A percentile compares a stretch with the other conserved stretches of the same genome.
Evolutionary conservation across 1,139 yeast species (phyloP).

Genomic region (Debaryomyces singareniensis): DNA sequence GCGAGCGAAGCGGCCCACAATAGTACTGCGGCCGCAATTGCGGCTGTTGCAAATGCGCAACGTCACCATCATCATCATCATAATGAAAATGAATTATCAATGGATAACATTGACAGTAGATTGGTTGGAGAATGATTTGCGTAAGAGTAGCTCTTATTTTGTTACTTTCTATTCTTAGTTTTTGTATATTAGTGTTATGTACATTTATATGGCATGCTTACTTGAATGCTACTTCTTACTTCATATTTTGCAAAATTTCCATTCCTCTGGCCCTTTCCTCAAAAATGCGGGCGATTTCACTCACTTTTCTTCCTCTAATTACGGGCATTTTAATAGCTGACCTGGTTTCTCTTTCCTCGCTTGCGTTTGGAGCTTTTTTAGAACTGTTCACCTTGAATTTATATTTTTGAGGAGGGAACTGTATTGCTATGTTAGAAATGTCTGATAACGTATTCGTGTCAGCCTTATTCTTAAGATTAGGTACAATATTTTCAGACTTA

Average conservation of each 20-base stretch:
- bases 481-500: no score
- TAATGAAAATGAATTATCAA: constrained; percentile 32
- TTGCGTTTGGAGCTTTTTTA: neutral
- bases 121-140: constrained; percentile 38
- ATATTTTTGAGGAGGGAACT: constrained; percentile 37
- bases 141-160: neutral
- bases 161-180: neutral
- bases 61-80: constrained; percentile 20
- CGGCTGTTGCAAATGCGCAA: constrained; percentile 37
- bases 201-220: constrained; percentile 2
- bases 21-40: constrained; percentile 34
- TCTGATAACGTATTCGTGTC: constrained; percentile 12
- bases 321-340: constrained; percentile 34
- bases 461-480: neutral
- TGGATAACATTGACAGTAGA: constrained; percentile 44
- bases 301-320: constrained; percentile 48
- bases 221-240: constrained; percentile 4
- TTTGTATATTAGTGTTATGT: constrained; percentile 5
- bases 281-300: constrained; percentile 48
- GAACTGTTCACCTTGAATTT: constrained; percentile 14
- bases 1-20: constrained; percentile 20
- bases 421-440: constrained; percentile 21
- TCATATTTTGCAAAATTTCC: constrained; percentile 37
- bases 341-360: neutral
- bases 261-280: constrained; percentile 53